Evolutionary conservation across 306 rosid species (phyloP).

Genomic region (Sesbania bispinosa): DNA sequence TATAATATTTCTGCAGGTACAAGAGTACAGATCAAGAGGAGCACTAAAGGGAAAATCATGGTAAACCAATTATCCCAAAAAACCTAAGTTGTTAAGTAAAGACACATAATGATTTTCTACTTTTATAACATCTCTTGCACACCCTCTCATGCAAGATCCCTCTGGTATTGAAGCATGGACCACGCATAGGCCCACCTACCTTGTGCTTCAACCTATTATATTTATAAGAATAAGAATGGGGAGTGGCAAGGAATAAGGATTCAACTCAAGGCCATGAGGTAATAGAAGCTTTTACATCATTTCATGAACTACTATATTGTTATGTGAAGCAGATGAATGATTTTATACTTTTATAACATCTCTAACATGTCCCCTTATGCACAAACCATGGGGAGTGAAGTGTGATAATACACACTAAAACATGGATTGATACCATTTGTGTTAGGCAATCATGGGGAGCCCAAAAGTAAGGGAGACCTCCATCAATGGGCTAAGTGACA

Average conservation of each 20-base stretch:
- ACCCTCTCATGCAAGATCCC: neutral
- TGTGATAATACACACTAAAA: neutral
- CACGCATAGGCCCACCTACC: neutral
- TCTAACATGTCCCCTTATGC: neutral
- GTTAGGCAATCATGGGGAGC: neutral
- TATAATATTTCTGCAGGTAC: neutral
- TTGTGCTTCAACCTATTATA: neutral
- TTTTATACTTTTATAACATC: neutral
- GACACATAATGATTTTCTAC: neutral
- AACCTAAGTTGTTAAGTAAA: neutral
- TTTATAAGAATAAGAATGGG: neutral
- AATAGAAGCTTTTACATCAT: neutral
- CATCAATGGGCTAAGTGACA: neutral
- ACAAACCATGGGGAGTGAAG: neutral
- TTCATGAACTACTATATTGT: neutral
- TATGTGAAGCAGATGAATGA: neutral
- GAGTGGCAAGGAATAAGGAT: too few relatives aligned
- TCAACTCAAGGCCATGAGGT: neutral
- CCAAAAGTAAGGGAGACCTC: neutral
- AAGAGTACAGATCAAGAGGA: conserved; percentile 15
- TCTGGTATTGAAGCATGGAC: neutral
- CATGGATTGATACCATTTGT: neutral
- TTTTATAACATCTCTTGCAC: neutral
- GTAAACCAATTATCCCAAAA: conserved; percentile 1
- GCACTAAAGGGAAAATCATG: neutral